Evolutionary conservation across 1,139 yeast species (phyloP).

Genomic region (Geotrichum australiense): DNA sequence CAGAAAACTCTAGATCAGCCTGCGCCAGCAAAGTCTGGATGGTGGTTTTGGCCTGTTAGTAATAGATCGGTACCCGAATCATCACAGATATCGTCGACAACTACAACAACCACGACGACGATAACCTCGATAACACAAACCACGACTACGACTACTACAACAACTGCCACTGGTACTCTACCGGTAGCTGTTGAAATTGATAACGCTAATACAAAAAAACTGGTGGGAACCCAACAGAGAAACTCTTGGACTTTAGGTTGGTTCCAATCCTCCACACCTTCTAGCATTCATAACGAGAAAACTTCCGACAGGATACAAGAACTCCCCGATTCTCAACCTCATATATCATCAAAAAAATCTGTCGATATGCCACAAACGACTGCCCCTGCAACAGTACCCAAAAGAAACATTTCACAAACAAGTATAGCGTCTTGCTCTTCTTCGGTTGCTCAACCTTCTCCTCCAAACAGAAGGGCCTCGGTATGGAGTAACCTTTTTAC

Average conservation of each 20-base stretch:
- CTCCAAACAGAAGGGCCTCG: background rate
- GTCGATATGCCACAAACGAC: background rate
- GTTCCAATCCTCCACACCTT: conserved; percentile 1
- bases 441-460: background rate
- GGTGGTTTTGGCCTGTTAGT: background rate
- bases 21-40: background rate
- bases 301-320: background rate
- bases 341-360: background rate
- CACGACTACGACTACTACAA: conserved; percentile 2
- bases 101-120: conserved; percentile 5
- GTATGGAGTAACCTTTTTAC: conserved; percentile 2
- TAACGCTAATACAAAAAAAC: background rate
- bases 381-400: background rate
- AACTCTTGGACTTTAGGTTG: conserved; percentile 8
- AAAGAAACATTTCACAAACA: conserved; percentile 1
- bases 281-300: background rate
- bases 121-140: conserved; percentile 4
- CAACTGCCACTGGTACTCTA: background rate
- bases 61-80: background rate
- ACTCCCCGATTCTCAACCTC: background rate
- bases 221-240: conserved; percentile 1
- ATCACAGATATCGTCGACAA: background rate
- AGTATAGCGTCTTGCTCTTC: conserved; percentile 3
- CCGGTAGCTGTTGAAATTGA: background rate
- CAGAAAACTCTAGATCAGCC: too few species aligned